Percentiles rank a stretch among this genome's conserved stretches.
phyloP scores from a whole-genome alignment of 129 eudicot genomes.

The Tagetes erecta region DNA sequence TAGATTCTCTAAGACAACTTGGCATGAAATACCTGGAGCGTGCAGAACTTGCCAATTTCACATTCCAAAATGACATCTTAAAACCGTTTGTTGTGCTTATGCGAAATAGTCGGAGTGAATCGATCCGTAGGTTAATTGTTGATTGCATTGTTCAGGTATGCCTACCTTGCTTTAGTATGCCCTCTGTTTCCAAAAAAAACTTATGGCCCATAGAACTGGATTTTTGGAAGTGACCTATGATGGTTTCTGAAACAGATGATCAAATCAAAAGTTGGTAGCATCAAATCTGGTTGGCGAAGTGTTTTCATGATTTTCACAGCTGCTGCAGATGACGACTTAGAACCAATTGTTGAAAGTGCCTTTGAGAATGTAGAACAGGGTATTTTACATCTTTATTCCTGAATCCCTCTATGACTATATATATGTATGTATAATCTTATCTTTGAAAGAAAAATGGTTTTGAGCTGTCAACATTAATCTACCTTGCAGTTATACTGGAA shows the following conservation, averaged over 20 bases:
- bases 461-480: constrained; percentile 28
- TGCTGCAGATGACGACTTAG: constrained; percentile 92
- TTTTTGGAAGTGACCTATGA: constrained; percentile 17
- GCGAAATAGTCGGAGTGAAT: constrained; percentile 78
- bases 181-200: not conserved
- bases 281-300: constrained; percentile 98
- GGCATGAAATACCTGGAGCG: constrained; percentile 98
- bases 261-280: constrained; percentile 93
- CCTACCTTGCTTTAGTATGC: constrained; percentile 19
- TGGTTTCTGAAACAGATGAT: constrained; percentile 60
- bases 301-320: constrained; percentile 96
- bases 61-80: constrained; percentile 92
- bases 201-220: constrained; percentile 8
- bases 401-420: not conserved
- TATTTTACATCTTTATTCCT: constrained; percentile 25
- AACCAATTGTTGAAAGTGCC: constrained; percentile 95
- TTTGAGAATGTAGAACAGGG: constrained; percentile 99
- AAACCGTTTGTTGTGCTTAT: constrained; percentile 94
- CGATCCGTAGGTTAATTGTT: constrained; percentile 79
- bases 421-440: constrained; percentile 10
- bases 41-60: constrained; percentile 88
- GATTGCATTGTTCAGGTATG: constrained; percentile 96
- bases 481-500: constrained; percentile 82
- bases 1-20: constrained; percentile 93
- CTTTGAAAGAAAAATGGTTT: constrained; percentile 3